Conservation (phyloP, 1,284 basidiomycete genomes). For the Fomitopsis pinicola region DNA sequence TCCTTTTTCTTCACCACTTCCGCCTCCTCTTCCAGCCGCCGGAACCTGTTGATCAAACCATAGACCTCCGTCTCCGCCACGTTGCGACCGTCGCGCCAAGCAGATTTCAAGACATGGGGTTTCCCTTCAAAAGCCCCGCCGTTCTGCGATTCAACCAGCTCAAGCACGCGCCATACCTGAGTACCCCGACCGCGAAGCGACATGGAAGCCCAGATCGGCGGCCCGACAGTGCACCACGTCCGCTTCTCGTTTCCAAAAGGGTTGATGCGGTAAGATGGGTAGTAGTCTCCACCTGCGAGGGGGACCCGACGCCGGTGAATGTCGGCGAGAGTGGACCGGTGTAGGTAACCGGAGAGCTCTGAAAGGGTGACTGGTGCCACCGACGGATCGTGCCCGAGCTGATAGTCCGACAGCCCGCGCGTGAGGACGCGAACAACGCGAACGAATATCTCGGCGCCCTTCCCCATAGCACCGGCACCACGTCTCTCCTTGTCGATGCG, state of each 20-base stretch:
- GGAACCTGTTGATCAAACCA: background rate
- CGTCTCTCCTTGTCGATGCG: too few species aligned
- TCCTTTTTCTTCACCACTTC: background rate
- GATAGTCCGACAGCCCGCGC: background rate
- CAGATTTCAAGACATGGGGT: slow-evolving; percentile 11
- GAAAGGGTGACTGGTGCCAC: slow-evolving; percentile 1
- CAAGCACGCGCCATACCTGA: slow-evolving; percentile 9
- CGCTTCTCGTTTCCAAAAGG: background rate
- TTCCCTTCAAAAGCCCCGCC: background rate
- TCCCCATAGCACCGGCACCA: too few species aligned
- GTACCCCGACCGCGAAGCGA: slow-evolving; percentile 14
- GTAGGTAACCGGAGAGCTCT: background rate
- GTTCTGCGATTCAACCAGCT: background rate
- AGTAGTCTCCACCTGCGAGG: background rate
- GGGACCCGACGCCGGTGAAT: background rate
- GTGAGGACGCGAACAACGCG: slow-evolving; percentile 5
- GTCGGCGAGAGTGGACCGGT: background rate
- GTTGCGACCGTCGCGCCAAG: slow-evolving; percentile 11
- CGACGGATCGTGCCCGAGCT: slow-evolving; percentile 11
- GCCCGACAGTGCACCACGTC: slow-evolving; percentile 3
- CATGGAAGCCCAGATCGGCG: slow-evolving; percentile 15
- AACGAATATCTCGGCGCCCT: background rate
- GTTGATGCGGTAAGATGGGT: background rate
- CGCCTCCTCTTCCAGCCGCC: background rate
- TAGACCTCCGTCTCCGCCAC: slow-evolving; percentile 12